A percentile compares a stretch with the other conserved stretches of the same genome.
Conservation (phyloP, 202 grass and related monocot genomes). For the Alloteropsis angusta region DNA sequence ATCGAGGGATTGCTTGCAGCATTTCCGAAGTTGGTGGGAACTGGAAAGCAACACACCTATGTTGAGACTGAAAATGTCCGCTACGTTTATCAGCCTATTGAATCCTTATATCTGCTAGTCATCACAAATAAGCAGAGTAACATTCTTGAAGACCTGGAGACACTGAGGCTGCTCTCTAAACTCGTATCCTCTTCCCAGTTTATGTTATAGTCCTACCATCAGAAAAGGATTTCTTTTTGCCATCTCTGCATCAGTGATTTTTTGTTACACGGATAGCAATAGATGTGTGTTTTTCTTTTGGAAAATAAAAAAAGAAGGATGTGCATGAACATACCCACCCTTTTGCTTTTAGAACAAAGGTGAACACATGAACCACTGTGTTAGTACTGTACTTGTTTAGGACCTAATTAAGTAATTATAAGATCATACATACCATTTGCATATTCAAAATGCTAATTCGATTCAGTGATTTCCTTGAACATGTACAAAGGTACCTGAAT, state of each 20-base stretch:
- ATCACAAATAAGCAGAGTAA: constrained; percentile 98
- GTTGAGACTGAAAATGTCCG: constrained; percentile 93
- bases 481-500: constrained; percentile 73
- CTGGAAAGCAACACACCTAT: constrained; percentile 91
- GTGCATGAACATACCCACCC: too few species aligned
- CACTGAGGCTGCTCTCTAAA: constrained; percentile 82
- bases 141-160: constrained; percentile 95
- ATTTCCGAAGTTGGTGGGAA: constrained; percentile 90
- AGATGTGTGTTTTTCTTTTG: too few species aligned
- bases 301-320: too few species aligned
- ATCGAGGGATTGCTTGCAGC: constrained; percentile 89
- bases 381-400: too few species aligned
- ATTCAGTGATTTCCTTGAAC: constrained; percentile 54
- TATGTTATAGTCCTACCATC: background rate
- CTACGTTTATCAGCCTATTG: constrained; percentile 93
- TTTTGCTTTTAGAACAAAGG: too few species aligned
- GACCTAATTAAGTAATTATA: background rate
- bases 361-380: too few species aligned
- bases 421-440: constrained; percentile 1
- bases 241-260: too few species aligned
- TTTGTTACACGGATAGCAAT: too few species aligned
- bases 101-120: constrained; percentile 68
- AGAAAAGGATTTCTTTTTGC: background rate
- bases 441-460: constrained; percentile 4
- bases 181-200: constrained; percentile 67